Evolutionary conservation across 768 basidiomycete species (phyloP).

Genomic region (Amanita pallidorosea): DNA sequence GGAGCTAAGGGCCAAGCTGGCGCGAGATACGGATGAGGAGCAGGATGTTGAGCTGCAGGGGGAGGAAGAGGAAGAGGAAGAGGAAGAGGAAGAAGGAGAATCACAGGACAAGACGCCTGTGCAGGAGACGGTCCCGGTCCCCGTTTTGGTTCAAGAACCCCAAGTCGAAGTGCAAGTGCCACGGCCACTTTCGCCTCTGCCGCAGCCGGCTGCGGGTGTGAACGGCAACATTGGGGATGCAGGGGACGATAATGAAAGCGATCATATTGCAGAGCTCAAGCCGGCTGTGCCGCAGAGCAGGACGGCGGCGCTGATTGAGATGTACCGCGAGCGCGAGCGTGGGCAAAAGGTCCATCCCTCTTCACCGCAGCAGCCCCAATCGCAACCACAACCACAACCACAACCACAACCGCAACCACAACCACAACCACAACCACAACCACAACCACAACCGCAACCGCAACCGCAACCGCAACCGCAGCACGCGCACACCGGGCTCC

Average conservation of each 20-base stretch:
- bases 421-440: no score
- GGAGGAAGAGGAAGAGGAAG: not conserved
- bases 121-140: not conserved
- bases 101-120: not conserved
- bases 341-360: not conserved
- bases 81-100: not conserved
- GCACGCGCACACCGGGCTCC: not conserved
- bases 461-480: no score
- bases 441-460: no score
- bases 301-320: constrained; percentile 73
- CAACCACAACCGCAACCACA: no score
- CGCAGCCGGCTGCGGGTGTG: no score
- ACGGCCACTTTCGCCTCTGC: not conserved
- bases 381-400: no score
- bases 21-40: constrained; percentile 19
- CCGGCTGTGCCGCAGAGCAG: constrained; percentile 32
- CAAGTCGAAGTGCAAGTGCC: not conserved
- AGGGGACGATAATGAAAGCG: not conserved
- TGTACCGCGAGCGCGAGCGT: constrained; percentile 74
- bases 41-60: not conserved
- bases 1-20: constrained; percentile 26
- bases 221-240: not conserved
- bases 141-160: not conserved
- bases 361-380: no score
- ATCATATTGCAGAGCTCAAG: constrained; percentile 2